Base-by-base conservation (phyloP, 1,284 basidiomycete genomes). In the Pholiota adiposa region DNA sequence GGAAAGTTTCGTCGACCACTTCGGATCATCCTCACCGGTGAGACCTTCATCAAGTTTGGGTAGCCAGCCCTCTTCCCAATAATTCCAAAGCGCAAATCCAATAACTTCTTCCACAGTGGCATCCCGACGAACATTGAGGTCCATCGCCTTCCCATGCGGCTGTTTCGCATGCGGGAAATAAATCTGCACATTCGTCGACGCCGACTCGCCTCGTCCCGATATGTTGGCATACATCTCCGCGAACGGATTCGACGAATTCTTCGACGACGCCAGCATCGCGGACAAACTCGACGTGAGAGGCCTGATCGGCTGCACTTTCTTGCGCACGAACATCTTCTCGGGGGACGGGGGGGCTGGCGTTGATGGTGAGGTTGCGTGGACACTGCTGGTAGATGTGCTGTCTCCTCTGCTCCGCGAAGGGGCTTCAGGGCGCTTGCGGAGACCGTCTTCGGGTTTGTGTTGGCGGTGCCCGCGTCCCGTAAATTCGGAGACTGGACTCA, bases 41-140 rank as follows among this genome's bases (percentile, higher is more conserved):
- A 86, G 63, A 2, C 86, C 87, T 51, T 89, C 87, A 65, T 90
- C 87, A 29, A 97, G 73, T 67, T 86, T 86, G 0, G 95, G 96
- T 49, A 87, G 71, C 84, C 94, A 89, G 0, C 84, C 86, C 66
- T 94, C 89, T 69, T 98, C 96, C 87, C 93, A 94, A 69, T 96
- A 99, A 31, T 79, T 90, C 86, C 88, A 98, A 41, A 99, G 72
- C 0, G 93, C 91, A 73, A 94, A 96, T 0, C 97, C 97, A 54
- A 98, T 93, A 2, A 97, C 92, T 72, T 99, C 97, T 72, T 99
- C 97, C 16, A 98, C 89, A 0, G 90, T 93, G 0, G 95, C 92
- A 68, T 98, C 96, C 65, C 89, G 89, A 58, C 94, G 80, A 5
- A 98, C 92, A 59, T 83, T 89, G 18, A 92, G 76, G 33, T 81